Evolutionary conservation across 2,329 filamentous ascomycete genomes (phyloP), one percentile per base, ranked within the genome.

Genomic region (Cytospora mali): DNA sequence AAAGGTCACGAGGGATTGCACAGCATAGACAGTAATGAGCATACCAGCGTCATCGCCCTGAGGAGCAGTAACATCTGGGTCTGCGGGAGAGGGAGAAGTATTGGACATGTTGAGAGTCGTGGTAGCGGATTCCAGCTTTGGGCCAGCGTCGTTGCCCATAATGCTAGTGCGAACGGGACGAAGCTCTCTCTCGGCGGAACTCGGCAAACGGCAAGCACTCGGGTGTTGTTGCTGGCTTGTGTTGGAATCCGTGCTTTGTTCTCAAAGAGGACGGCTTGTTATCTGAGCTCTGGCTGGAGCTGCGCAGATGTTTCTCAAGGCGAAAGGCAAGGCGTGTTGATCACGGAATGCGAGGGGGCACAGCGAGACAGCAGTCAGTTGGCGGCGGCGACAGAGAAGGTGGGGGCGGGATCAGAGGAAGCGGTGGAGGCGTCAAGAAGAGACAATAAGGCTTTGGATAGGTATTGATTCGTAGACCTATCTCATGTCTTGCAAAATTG

Each of bases 1-100:
- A 25, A 53, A 42, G 35, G 28, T 54, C 46, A 50, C 27, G 31
- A 51, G 35, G 56, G 2, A 52, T 60, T 27, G 50, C 50, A 48
- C 50, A 33, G 49, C 28, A 23, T n/a, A 55, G 62, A 39, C 53
- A 52, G 55, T 59, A 46, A 59, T 59, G 51, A 59, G 64, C 64
- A 65, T 65, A 65, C 64, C 64, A 56, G 64, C 55, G 51, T 65
- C 64, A 54, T 65, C 64, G 35, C 56, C 53, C 54, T 65, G 61
- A 18, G 58, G 61, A 49, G 49, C 52, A 55, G 53, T 25, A 52
- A 49, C 46, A 23, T 65, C 61, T 46, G 61, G 53, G 25, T 65
- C 64, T 33, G 64, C 27, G 27, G 60, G 29, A 7, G 64, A 35
- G 4, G 64, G 64, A 52, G 61, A 55, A 35, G 61, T 60, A 53